Conservation (phyloP, 139 green algal genomes). For the Coccomyxa sp. region DNA sequence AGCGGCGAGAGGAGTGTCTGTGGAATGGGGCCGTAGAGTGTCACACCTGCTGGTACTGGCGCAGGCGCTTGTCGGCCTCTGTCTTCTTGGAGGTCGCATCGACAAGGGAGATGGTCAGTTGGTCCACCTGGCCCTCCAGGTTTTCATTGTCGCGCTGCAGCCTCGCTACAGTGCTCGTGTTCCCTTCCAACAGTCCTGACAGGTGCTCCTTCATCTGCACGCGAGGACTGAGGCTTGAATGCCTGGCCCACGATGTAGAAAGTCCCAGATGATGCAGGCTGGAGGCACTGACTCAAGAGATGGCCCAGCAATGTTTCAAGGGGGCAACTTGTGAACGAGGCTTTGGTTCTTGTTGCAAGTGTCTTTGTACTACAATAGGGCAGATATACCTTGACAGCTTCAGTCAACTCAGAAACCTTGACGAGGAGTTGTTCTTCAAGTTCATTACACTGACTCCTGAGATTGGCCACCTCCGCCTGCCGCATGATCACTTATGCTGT, state of each 20-base stretch:
- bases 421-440: neutral
- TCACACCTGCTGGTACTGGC: slow-evolving; percentile 5
- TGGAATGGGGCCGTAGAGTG: neutral
- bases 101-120: neutral
- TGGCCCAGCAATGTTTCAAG: too few relatives aligned
- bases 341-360: too few relatives aligned
- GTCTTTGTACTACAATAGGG: too few relatives aligned
- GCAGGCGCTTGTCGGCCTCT: neutral
- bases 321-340: too few relatives aligned
- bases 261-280: neutral
- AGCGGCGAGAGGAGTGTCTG: neutral
- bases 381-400: neutral
- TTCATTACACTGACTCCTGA: neutral
- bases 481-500: neutral
- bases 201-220: neutral
- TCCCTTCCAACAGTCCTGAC: neutral
- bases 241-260: neutral
- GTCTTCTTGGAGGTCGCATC: neutral
- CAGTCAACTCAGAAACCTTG: neutral
- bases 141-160: neutral
- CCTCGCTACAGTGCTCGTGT: neutral
- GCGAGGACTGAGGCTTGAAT: neutral
- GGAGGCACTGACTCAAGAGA: neutral
- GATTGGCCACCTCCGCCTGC: neutral
- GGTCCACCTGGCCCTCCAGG: slow-evolving; percentile 6